phyloP scores from a whole-genome alignment of 2,329 filamentous ascomycete genomes.

The Escovopsis weberi region DNA sequence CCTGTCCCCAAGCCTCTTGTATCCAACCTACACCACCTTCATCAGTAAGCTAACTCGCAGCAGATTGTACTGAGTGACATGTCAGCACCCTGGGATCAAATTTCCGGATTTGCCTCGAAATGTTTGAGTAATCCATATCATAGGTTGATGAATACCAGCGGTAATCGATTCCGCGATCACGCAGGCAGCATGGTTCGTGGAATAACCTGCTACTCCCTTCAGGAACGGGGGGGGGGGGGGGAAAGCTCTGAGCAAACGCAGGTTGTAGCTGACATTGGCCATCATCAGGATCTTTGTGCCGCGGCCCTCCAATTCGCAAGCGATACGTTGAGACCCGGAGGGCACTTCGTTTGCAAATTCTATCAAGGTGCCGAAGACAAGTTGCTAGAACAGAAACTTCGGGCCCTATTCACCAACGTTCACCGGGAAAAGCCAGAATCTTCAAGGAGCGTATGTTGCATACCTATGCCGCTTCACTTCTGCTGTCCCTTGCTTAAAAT shows the following conservation, averaged over 20 bases:
- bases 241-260: no score
- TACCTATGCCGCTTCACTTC: not conserved
- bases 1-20: not conserved
- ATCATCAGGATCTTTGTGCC: conserved; percentile 64
- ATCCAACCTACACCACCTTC: not conserved
- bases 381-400: conserved; percentile 58
- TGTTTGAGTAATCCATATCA: conserved; percentile 88
- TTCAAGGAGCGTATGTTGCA: conserved; percentile 57
- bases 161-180: conserved; percentile 74
- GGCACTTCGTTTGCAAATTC: conserved; percentile 95
- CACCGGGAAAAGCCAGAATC: conserved; percentile 82
- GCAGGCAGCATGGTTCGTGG: conserved; percentile 76
- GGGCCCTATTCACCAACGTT: conserved; percentile 64
- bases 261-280: not conserved
- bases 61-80: conserved; percentile 93
- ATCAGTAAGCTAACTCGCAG: not conserved
- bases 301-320: conserved; percentile 75
- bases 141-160: conserved; percentile 99
- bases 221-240: not conserved
- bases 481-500: no score
- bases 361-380: conserved; percentile 87
- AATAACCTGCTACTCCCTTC: not conserved
- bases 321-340: conserved; percentile 67
- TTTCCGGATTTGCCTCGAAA: conserved; percentile 62
- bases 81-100: conserved; percentile 90